Evolutionary conservation across 2,329 filamentous ascomycete genomes (phyloP), one percentile per base, ranked within the genome.

Genomic region (Myrmaecium sp.): DNA sequence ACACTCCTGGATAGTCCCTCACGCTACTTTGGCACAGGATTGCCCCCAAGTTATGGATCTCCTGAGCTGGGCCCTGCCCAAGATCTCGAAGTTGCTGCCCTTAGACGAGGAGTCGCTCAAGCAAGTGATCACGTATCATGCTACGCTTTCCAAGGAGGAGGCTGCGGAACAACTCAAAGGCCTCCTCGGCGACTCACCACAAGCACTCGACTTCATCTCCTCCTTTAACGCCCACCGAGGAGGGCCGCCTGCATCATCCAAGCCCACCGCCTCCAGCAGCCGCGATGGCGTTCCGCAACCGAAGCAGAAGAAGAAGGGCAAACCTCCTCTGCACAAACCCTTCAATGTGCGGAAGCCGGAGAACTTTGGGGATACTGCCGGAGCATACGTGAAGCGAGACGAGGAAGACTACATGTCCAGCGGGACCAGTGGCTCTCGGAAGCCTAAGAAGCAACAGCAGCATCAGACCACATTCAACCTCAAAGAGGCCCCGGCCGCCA

Each of bases 101-200:
- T 62, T 95, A 7, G 83, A 92, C 18, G 73, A 92, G 18, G 73
- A 79, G 8, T 83, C 86, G 21, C 61, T 95, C 17, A 69, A 73
- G 43, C 81, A 95, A 46, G 67, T 94, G 22, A 62, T 95, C 37
- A 71, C 80, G 25, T 94, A 94, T 49, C 73, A 80, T 3, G 60
- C 69, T 18, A 76, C 73, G 0, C 64, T 95, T 6, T 72, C 82
- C 12, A 83, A 77, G 44, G 56, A 71, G 27, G 78, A 76, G 36
- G 79, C 81, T 9, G 82, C 72, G 26, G 74, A 83, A 21, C 82
- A 95, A 51, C 75, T 98, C 33, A 77, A 74, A 49, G 82, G 89
- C 44, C 60, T 98, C 28, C 66, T 98, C 0, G 89, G 86, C 26
- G 82, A 92, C 48, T 83, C 79, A 5, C 69, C 83, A 2, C 72